Evolutionary conservation across 2,329 filamentous ascomycete species (phyloP).

Genomic region (Fusarium duplospermum): DNA sequence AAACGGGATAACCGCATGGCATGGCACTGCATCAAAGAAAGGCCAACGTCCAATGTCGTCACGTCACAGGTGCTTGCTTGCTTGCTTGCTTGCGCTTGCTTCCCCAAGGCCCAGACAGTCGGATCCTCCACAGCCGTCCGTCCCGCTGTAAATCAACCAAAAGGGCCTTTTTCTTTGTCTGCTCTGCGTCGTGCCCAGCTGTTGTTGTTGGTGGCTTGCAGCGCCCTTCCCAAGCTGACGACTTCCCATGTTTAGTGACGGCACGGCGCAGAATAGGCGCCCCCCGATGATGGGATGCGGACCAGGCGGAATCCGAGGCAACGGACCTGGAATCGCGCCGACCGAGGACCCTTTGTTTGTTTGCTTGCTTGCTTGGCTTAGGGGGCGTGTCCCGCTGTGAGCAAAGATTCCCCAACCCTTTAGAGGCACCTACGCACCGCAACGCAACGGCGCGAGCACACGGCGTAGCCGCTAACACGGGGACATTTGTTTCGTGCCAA

Average conservation of each 20-base stretch:
- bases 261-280: slow-evolving; percentile 11
- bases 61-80: background rate
- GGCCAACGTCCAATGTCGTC: slow-evolving; percentile 18
- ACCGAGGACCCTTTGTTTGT: slow-evolving; percentile 12
- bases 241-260: background rate
- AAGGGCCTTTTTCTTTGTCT: slow-evolving; percentile 6
- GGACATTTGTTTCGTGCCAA: slow-evolving; percentile 1
- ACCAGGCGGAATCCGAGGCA: slow-evolving; percentile 18
- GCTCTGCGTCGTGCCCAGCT: background rate
- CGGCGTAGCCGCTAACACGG: slow-evolving; percentile 22
- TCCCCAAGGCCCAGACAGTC: slow-evolving; percentile 19
- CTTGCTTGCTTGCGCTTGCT: background rate
- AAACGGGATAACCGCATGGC: slow-evolving; percentile 12
- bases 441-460: slow-evolving; percentile 12
- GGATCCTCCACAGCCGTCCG: slow-evolving; percentile 16
- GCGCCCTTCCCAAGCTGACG: slow-evolving; percentile 1
- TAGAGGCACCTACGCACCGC: background rate
- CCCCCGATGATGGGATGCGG: slow-evolving; percentile 14
- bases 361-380: background rate
- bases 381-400: slow-evolving; percentile 1
- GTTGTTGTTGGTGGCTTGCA: slow-evolving; percentile 24
- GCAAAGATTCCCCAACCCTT: background rate
- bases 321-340: slow-evolving; percentile 22
- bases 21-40: background rate
- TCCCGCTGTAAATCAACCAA: slow-evolving; percentile 1